Conservation (phyloP, 148 eudicot species). For the Rhododendron ovatum region DNA sequence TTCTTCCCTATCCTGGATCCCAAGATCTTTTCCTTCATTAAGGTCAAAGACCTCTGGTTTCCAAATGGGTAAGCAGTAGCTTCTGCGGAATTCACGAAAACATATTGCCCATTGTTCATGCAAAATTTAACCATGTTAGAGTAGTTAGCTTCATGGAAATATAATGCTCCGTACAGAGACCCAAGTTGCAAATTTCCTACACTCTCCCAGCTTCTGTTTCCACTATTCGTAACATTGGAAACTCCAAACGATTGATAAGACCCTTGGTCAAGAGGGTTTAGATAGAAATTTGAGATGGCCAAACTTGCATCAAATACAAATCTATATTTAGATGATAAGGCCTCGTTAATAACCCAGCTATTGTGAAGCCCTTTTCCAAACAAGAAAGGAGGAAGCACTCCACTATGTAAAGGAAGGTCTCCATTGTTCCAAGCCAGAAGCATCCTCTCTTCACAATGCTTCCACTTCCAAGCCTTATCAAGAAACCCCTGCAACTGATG, state of each 20-base stretch:
- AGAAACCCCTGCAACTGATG: slow-evolving; percentile 79
- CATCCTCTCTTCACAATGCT: slow-evolving; percentile 44
- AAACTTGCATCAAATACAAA: slow-evolving; percentile 59
- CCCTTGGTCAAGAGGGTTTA: slow-evolving; percentile 29
- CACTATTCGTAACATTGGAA: neutral
- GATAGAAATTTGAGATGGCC: slow-evolving; percentile 57
- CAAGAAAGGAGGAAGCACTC: slow-evolving; percentile 87
- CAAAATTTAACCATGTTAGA: slow-evolving; percentile 51
- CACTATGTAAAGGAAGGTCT: slow-evolving; percentile 74
- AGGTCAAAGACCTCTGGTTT: slow-evolving; percentile 21
- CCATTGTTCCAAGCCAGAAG: slow-evolving; percentile 88
- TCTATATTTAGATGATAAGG: slow-evolving; percentile 61
- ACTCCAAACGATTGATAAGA: slow-evolving; percentile 10
- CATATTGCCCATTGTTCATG: slow-evolving; percentile 51
- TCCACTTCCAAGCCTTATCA: slow-evolving; percentile 33
- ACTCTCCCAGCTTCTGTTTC: slow-evolving; percentile 51
- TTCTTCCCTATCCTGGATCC: slow-evolving; percentile 30
- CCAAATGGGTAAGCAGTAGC: slow-evolving; percentile 41
- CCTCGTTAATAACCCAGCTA: slow-evolving; percentile 79
- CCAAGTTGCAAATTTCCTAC: slow-evolving; percentile 57
- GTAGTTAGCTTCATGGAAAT: slow-evolving; percentile 46
- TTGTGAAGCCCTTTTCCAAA: slow-evolving; percentile 74
- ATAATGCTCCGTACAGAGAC: slow-evolving; percentile 61
- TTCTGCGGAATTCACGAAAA: slow-evolving; percentile 35
- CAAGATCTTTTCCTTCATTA: slow-evolving; percentile 30